Evolutionary conservation across 345 rosid genomes (phyloP).

Genomic region (Dimocarpus longan): DNA sequence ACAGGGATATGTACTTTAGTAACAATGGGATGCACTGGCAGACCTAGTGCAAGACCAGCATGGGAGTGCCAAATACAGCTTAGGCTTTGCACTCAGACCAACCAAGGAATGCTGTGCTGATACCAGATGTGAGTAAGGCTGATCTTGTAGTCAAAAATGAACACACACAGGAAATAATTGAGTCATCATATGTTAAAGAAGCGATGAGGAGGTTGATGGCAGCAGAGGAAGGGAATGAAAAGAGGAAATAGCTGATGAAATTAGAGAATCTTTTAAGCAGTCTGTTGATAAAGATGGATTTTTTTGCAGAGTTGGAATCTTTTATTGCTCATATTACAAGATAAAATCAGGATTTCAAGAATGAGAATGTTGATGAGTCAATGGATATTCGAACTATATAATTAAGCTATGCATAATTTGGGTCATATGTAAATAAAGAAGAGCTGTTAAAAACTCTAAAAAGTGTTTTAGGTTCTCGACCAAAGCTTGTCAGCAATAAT

Average conservation of each 20-base stretch:
- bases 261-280: not conserved
- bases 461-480: not conserved
- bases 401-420: not conserved
- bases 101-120: conserved; percentile 1
- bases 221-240: not conserved
- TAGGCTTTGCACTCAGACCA: conserved; percentile 25
- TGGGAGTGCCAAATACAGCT: conserved; percentile 14
- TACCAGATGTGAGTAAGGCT: conserved; percentile 1
- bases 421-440: not conserved
- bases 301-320: not conserved
- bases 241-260: not conserved
- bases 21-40: too few species aligned
- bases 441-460: not conserved
- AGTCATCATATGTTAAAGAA: not conserved
- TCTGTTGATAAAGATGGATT: not conserved
- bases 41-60: not conserved
- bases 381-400: not conserved
- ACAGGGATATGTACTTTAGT: too few species aligned
- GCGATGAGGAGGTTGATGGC: conserved; percentile 2
- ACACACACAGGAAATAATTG: not conserved
- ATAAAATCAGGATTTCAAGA: not conserved
- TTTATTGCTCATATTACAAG: conserved; percentile 9
- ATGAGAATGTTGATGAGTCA: too few species aligned
- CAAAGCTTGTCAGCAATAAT: not conserved
- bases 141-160: conserved; percentile 4